Conservation (phyloP, 2,329 filamentous ascomycete species). For the Seiridium cupressi region DNA sequence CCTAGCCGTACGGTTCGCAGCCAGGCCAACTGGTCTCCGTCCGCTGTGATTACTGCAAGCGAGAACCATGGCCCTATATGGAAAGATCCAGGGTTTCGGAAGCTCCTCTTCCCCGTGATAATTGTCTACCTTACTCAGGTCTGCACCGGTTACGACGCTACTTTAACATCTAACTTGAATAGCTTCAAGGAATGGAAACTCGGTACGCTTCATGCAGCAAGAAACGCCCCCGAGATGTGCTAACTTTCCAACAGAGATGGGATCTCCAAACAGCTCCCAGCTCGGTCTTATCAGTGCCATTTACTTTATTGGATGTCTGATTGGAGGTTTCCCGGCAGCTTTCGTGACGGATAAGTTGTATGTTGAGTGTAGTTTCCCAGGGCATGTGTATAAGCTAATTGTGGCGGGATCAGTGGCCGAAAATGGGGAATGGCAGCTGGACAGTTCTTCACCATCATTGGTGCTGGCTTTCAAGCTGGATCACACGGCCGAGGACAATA, state of each 20-base stretch:
- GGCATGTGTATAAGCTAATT: too few relatives aligned
- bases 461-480: constrained; percentile 7
- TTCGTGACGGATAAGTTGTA: constrained; percentile 3
- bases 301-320: constrained; percentile 5
- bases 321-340: not conserved
- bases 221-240: not conserved
- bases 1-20: not conserved
- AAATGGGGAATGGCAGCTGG: constrained; percentile 1
- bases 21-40: not conserved
- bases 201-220: not conserved
- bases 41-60: not conserved
- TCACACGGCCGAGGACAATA: constrained; percentile 1
- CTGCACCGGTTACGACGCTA: constrained; percentile 7
- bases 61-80: not conserved
- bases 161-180: constrained; percentile 7
- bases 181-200: constrained; percentile 8
- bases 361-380: not conserved
- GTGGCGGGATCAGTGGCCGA: not conserved
- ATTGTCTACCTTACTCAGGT: constrained; percentile 8
- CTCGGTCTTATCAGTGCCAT: constrained; percentile 3
- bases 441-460: constrained; percentile 4
- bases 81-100: not conserved
- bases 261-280: not conserved
- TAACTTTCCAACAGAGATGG: not conserved
- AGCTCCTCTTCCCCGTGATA: not conserved